Conservation (phyloP, 2,329 filamentous ascomycete genomes). For the Trichoderma harzianum region DNA sequence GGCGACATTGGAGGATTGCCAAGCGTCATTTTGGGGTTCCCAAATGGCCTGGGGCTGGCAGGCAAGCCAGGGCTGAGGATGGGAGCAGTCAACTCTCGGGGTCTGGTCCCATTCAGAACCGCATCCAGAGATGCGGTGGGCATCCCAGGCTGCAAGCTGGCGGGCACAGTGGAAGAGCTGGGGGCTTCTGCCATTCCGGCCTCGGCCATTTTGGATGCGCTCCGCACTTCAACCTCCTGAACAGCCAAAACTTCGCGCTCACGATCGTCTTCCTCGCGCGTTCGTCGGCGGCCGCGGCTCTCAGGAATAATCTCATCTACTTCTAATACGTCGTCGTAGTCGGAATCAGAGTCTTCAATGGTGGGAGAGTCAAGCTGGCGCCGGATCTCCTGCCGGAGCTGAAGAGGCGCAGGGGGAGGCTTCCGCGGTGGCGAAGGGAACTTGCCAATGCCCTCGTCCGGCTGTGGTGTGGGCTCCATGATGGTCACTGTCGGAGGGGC, state of each 20-base stretch:
- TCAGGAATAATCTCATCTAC: conserved; percentile 60
- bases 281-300: conserved; percentile 73
- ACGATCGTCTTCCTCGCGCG: conserved; percentile 81
- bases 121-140: conserved; percentile 51
- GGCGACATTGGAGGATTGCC: conserved; percentile 69
- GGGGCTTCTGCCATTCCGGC: conserved; percentile 32
- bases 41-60: conserved; percentile 55
- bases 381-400: conserved; percentile 47
- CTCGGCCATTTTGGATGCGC: conserved; percentile 71
- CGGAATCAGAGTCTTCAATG: conserved; percentile 71
- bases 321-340: conserved; percentile 76
- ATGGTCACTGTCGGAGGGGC: conserved; percentile 39
- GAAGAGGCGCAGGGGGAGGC: conserved; percentile 78
- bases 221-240: conserved; percentile 66
- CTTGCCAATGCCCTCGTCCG: conserved; percentile 45
- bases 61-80: conserved; percentile 60
- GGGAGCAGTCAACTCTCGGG: conserved; percentile 37
- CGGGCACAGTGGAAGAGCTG: conserved; percentile 30
- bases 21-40: conserved; percentile 48
- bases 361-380: conserved; percentile 23
- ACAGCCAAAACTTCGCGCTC: conserved; percentile 67
- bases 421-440: conserved; percentile 69
- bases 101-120: conserved; percentile 42
- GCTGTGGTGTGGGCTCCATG: conserved; percentile 42
- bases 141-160: conserved; percentile 36